Evolutionary conservation across 2,329 filamentous ascomycete genomes (phyloP), one percentile per base, ranked within the genome.

Genomic region (Colletotrichum viniferum): DNA sequence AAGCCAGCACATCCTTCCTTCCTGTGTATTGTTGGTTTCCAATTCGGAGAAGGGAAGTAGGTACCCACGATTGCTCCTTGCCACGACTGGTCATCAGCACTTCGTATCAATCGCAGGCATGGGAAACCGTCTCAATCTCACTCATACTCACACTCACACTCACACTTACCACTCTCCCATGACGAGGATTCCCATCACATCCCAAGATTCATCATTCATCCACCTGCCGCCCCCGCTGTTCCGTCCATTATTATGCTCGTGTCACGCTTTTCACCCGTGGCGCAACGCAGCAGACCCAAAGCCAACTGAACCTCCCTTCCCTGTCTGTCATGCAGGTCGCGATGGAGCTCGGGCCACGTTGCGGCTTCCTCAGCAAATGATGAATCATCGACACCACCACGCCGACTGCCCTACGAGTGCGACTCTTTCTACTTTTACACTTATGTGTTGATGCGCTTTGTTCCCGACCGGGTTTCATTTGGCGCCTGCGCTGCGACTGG

Each of bases 381-480:
- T 75, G 73, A 75, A 73, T 75, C 73, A 75, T 75, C 73, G 73
- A 73, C 34, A 58, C 69, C 34, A 34, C 43, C 18, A 26, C 43
- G 34, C 9, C 14, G 28, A 18, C n/a, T 48, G 43, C 43, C 43
- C 43, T 48, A 48, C 43, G 43, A 48, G 43, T 21, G 43, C 43
- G 10, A 48, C 43, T 12, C 38, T 62, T 14, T 48, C 13, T 16
- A 12, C 58, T 26, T n/a, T 13, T 28, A 16, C n/a, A 30, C 55
- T 43, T n/a, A 8, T n/a, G 38, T 43, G 8, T 43, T 10, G 43
- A 48, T 21, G n/a, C 36, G 67, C 67, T 74, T 71, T 71, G 71
- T 74, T 70, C 60, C 67, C 18, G 24, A 34, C 67, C 13, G 36
- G 48, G 24, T 56, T 58, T 34, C 32, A 28, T 60, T 69, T 28